Evolutionary conservation across 176 grass and related monocot genomes (phyloP).

Genomic region (Stipa capillata): DNA sequence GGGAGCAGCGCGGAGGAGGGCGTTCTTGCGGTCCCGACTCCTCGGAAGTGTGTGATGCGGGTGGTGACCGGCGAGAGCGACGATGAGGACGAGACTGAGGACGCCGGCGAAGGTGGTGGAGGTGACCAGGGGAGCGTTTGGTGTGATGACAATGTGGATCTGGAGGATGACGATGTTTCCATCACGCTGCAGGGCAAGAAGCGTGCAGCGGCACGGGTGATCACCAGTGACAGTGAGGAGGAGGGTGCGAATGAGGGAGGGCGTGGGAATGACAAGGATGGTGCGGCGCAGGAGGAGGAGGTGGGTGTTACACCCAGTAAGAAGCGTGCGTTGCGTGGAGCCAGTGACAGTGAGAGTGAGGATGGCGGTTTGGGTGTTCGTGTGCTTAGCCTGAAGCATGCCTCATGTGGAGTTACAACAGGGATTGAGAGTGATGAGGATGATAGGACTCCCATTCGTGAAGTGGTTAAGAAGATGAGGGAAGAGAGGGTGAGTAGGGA

Average conservation of each 20-base stretch:
- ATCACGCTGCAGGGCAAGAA: background rate
- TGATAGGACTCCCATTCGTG: slow-evolving; percentile 28
- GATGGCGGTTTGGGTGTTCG: background rate
- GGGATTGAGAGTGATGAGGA: slow-evolving; percentile 17
- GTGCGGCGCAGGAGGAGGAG: background rate
- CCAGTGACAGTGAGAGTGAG: slow-evolving; percentile 45
- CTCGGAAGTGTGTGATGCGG: background rate
- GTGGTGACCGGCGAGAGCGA: background rate
- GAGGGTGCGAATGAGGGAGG: background rate
- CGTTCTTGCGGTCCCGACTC: background rate
- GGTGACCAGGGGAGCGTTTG: background rate
- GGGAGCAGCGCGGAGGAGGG: background rate
- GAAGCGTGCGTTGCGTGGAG: slow-evolving; percentile 17
- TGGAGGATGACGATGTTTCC: background rate
- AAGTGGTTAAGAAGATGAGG: slow-evolving; percentile 30
- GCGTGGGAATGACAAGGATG: background rate
- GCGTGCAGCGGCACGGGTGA: background rate
- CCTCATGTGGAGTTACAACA: background rate
- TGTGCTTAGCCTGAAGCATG: slow-evolving; percentile 13
- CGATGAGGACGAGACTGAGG: background rate
- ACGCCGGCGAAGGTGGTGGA: background rate
- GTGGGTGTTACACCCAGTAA: background rate
- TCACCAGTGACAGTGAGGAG: slow-evolving; percentile 14
- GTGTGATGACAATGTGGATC: background rate
- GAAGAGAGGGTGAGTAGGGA: background rate